Percentiles rank a stretch among this genome's conserved stretches.
phyloP scores from a whole-genome alignment of 331 rosid species.

The Dryas integrifolia region DNA sequence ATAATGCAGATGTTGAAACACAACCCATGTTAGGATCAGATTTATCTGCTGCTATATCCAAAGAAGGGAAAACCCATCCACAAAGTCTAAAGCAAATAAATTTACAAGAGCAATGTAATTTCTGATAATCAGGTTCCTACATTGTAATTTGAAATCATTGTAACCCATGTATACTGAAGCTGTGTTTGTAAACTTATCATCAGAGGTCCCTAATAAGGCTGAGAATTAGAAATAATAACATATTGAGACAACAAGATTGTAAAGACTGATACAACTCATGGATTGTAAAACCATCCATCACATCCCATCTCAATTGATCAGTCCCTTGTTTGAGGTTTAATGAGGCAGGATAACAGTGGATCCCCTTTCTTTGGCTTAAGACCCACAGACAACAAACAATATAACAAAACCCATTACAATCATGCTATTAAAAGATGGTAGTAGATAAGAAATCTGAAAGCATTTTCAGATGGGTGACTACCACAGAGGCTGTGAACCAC shows the following conservation, averaged over 20 bases:
- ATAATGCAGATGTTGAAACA: not conserved
- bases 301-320: constrained; percentile 6
- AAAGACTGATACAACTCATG: not conserved
- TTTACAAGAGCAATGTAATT: not conserved
- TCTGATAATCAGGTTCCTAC: not conserved
- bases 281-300: constrained; percentile 1
- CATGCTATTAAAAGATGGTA: not conserved
- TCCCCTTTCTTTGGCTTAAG: not conserved
- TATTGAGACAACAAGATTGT: not conserved
- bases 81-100: not conserved
- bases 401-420: not conserved
- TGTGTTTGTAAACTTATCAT: not conserved
- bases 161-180: not conserved
- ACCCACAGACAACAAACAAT: not conserved
- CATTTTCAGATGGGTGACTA: not conserved
- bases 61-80: not conserved
- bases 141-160: not conserved
- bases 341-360: not conserved
- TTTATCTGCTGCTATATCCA: not conserved
- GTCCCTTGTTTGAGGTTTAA: not conserved
- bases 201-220: not conserved
- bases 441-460: not conserved
- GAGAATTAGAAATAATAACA: not conserved
- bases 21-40: not conserved
- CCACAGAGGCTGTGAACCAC: not conserved